Conservation (phyloP, 2,329 filamentous ascomycete species). For the Colletotrichum sp. region DNA sequence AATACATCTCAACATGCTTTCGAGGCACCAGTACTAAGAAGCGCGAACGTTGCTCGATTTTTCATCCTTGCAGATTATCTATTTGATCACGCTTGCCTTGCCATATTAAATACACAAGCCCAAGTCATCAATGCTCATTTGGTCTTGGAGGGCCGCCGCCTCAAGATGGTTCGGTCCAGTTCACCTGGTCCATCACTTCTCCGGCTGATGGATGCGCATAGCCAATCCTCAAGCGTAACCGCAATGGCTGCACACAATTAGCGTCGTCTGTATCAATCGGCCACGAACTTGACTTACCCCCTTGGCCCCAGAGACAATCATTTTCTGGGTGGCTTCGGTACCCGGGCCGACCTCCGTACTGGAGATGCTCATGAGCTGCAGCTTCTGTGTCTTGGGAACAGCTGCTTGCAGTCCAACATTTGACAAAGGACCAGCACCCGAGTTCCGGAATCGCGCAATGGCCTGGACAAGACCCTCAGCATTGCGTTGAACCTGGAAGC, state of each 20-base stretch:
- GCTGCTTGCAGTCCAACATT: constrained; percentile 89
- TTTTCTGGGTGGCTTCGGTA: constrained; percentile 85
- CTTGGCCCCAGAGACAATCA: constrained; percentile 84
- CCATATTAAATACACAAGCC: constrained; percentile 7
- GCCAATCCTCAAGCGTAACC: constrained; percentile 83
- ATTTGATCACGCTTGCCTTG: constrained; percentile 12
- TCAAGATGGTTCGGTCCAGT: constrained; percentile 83
- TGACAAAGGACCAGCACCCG: constrained; percentile 67
- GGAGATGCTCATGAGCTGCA: constrained; percentile 91
- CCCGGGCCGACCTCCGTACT: constrained; percentile 76
- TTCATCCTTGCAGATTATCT: constrained; percentile 6
- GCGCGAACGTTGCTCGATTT: background rate
- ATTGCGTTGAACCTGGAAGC: constrained; percentile 83
- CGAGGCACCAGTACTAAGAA: background rate
- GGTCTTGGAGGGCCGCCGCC: background rate
- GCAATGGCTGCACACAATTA: constrained; percentile 66
- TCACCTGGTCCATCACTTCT: constrained; percentile 87
- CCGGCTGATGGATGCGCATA: constrained; percentile 74
- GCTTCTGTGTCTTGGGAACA: constrained; percentile 93
- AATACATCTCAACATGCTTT: background rate
- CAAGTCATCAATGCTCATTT: background rate
- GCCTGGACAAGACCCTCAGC: constrained; percentile 81
- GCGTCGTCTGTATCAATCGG: background rate
- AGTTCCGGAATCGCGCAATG: constrained; percentile 83
- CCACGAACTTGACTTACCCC: constrained; percentile 72